A percentile compares a stretch with the other conserved stretches of the same genome.
phyloP scores from a whole-genome alignment of 78 protist species.

The Blattamonas nauphoetae region DNA sequence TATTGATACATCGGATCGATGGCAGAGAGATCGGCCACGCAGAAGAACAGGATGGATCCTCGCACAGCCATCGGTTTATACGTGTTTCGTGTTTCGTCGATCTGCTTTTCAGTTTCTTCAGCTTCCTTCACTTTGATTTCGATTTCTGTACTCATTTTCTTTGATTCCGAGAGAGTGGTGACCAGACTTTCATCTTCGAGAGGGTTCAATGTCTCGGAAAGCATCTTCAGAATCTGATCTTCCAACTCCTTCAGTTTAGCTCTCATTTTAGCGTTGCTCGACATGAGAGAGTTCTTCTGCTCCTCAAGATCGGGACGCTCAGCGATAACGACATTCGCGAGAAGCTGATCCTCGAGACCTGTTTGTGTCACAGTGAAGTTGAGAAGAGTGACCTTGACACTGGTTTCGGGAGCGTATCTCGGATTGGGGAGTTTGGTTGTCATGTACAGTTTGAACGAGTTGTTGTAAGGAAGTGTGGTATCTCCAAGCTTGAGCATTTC shows the following conservation, averaged over 20 bases:
- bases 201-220: constrained; percentile 43
- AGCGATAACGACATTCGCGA: constrained; percentile 50
- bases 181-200: constrained; percentile 75
- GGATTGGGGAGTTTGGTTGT: constrained; percentile 81
- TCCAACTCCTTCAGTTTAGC: constrained; percentile 54
- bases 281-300: constrained; percentile 43
- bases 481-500: constrained; percentile 65
- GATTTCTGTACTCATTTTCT: constrained; percentile 41
- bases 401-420: constrained; percentile 62
- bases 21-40: constrained; percentile 50
- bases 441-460: constrained; percentile 57
- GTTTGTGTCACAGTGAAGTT: constrained; percentile 63
- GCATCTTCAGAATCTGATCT: constrained; percentile 54
- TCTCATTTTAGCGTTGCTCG: constrained; percentile 40
- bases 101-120: constrained; percentile 49
- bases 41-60: constrained; percentile 62
- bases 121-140: constrained; percentile 47
- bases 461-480: constrained; percentile 52
- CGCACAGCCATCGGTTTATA: constrained; percentile 52
- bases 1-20: constrained; percentile 88
- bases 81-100: constrained; percentile 51
- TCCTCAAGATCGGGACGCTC: constrained; percentile 69
- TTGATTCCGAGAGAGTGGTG: constrained; percentile 58
- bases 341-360: constrained; percentile 72
- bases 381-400: constrained; percentile 58